Conservation (phyloP, 208 protist genomes). For the Acanthamoeba healyi region DNA sequence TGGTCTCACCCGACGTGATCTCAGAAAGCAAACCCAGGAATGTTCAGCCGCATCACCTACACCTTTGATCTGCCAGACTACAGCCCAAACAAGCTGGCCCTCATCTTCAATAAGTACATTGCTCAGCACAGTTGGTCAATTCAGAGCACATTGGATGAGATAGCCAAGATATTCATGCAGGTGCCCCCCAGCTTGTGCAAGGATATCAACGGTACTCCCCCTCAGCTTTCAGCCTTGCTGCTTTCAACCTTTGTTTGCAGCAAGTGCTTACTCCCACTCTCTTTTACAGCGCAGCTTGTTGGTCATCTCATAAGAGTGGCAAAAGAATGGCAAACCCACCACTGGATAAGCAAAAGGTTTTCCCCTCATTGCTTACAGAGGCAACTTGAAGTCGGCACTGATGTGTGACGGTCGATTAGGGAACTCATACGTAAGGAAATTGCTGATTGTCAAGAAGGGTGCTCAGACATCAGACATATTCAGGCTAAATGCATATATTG, state of each 20-base stretch:
- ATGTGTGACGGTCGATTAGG: not conserved
- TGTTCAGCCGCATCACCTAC: conserved; percentile 2
- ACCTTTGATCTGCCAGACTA: conserved; percentile 26
- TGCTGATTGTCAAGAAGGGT: not conserved
- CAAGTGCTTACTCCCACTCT: not conserved
- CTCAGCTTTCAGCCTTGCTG: not conserved
- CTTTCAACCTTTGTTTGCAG: not conserved
- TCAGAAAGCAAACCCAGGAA: not conserved
- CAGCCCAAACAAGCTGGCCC: not conserved
- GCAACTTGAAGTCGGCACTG: not conserved
- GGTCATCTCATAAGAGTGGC: not conserved
- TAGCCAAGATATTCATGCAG: not conserved
- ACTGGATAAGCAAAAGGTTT: not conserved
- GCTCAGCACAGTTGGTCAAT: not conserved
- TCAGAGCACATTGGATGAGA: not conserved
- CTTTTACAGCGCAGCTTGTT: not conserved
- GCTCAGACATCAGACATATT: no score
- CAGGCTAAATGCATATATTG: not conserved
- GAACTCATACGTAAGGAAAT: not conserved
- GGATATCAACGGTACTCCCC: not conserved
- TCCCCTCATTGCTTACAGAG: not conserved
- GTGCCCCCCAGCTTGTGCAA: not conserved
- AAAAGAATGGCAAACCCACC: not conserved
- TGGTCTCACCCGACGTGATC: not conserved
- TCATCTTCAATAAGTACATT: not conserved